A percentile compares a stretch with the other conserved stretches of the same genome.
Evolutionary conservation across 768 basidiomycete genomes (phyloP).

Genomic region (Hemileccinum rubropunctum): DNA sequence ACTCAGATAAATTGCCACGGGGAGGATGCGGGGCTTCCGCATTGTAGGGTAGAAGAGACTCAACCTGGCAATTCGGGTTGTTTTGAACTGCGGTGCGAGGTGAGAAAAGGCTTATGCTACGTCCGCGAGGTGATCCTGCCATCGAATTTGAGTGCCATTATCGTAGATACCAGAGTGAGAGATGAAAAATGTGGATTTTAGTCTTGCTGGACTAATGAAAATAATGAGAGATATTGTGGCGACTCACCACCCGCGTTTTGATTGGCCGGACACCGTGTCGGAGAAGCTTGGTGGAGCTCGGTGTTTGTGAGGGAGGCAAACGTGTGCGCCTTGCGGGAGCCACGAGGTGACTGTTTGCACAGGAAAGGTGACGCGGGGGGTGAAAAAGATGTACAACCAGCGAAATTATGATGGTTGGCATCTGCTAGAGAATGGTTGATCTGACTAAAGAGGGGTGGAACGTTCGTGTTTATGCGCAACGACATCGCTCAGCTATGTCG

Average conservation of each 20-base stretch:
- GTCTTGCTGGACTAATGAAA: conserved; percentile 8
- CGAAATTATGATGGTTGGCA: conserved; percentile 11
- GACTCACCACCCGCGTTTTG: conserved; percentile 28
- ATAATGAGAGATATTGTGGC: conserved; percentile 15
- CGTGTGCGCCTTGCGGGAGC: conserved; percentile 32
- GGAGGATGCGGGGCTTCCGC: conserved; percentile 31
- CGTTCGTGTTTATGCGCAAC: conserved; percentile 29
- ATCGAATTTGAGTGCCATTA: conserved; percentile 19
- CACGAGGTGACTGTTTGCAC: conserved; percentile 26
- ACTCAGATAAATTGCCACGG: conserved; percentile 24
- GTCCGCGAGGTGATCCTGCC: conserved; percentile 30
- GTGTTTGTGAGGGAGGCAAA: conserved; percentile 32
- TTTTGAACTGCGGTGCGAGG: conserved; percentile 27
- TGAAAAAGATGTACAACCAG: conserved; percentile 12
- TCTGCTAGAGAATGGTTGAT: conserved; percentile 18
- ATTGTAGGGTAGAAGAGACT: conserved; percentile 26
- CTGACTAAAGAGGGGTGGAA: conserved; percentile 21
- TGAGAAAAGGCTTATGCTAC: conserved; percentile 33
- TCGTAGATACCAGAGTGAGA: conserved; percentile 18
- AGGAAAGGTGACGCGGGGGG: conserved; percentile 21
- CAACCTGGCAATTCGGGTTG: conserved; percentile 17
- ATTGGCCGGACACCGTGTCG: conserved; percentile 24
- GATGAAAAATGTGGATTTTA: conserved; percentile 23
- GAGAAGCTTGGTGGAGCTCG: conserved; percentile 29
- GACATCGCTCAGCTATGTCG: conserved; percentile 23